These are phyloP conservation scores for Hericium coralloides DNA, from an alignment of 768 basidiomycete genomes.

Conservation along the genomic window DNA sequence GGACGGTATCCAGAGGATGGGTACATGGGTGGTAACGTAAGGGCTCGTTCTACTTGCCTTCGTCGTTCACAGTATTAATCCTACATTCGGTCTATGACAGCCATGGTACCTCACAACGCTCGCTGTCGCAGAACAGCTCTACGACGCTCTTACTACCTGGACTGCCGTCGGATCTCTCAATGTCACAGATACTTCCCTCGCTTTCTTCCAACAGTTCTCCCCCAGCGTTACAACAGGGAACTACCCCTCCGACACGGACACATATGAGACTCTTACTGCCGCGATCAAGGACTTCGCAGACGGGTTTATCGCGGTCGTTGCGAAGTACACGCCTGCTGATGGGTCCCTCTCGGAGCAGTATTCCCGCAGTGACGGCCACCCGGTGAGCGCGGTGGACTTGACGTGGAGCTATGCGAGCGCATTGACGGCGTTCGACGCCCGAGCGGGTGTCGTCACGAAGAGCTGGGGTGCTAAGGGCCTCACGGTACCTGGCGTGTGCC, in stretches of 20 bases:
- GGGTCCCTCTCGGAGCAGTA: constrained; percentile 64
- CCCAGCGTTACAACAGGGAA: constrained; percentile 42
- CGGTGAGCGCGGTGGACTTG: constrained; percentile 52
- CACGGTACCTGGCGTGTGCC: constrained; percentile 34
- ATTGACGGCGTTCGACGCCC: constrained; percentile 51
- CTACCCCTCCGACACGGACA: constrained; percentile 37
- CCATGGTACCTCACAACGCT: constrained; percentile 71
- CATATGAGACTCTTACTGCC: constrained; percentile 39
- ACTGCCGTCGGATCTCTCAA: constrained; percentile 37
- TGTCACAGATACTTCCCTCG: constrained; percentile 52
- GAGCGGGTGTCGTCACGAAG: constrained; percentile 36
- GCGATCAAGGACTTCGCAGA: constrained; percentile 53
- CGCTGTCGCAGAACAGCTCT: constrained; percentile 73
- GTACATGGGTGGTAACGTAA: constrained; percentile 63
- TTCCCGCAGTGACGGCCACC: constrained; percentile 37
- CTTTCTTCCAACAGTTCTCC: constrained; percentile 63
- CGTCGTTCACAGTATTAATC: not conserved
- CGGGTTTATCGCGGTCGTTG: constrained; percentile 48
- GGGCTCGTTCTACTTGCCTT: constrained; percentile 12
- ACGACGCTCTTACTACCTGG: constrained; percentile 65
- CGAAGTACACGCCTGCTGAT: constrained; percentile 50
- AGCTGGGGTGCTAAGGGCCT: constrained; percentile 64
- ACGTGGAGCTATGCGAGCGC: constrained; percentile 74
- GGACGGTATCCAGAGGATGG: constrained; percentile 75
- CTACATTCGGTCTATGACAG: constrained; percentile 21